These are phyloP conservation scores for Colletotrichum spinosum DNA, from an alignment of 2,329 filamentous ascomycete species.

Conservation along the genomic window DNA sequence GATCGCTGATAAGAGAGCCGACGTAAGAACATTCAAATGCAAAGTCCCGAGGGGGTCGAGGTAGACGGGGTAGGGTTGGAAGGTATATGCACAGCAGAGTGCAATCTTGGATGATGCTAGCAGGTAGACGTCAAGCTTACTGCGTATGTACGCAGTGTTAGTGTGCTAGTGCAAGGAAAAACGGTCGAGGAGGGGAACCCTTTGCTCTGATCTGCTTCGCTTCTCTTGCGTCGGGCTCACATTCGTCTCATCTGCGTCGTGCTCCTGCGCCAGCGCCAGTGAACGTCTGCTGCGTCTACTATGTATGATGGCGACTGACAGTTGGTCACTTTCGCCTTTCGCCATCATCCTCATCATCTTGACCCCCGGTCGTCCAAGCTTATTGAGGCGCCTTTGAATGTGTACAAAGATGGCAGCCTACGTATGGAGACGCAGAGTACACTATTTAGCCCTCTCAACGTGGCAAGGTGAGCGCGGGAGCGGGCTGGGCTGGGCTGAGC, in stretches of 20 bases:
- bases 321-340: too few relatives aligned
- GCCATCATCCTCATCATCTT: too few relatives aligned
- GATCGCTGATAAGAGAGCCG: too few relatives aligned
- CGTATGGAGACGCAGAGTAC: conserved; percentile 9
- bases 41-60: not conserved
- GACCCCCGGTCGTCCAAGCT: conserved; percentile 13
- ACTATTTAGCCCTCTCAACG: conserved; percentile 16
- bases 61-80: conserved; percentile 82
- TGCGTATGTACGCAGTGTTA: not conserved
- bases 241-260: conserved; percentile 17
- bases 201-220: too few relatives aligned
- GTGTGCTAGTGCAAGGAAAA: conserved; percentile 12
- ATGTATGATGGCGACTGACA: too few relatives aligned
- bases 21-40: not conserved
- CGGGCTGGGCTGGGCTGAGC: conserved; percentile 35
- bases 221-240: conserved; percentile 20
- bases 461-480: conserved; percentile 29
- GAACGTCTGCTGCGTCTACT: not conserved
- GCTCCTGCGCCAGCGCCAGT: not conserved
- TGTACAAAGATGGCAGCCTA: conserved; percentile 7
- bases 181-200: conserved; percentile 15
- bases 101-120: conserved; percentile 34
- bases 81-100: conserved; percentile 16
- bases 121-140: conserved; percentile 5
- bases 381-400: conserved; percentile 23